These are phyloP conservation scores for Cladosporium phlei DNA, from an alignment of 2,329 filamentous ascomycete species.

Conservation along the genomic window DNA sequence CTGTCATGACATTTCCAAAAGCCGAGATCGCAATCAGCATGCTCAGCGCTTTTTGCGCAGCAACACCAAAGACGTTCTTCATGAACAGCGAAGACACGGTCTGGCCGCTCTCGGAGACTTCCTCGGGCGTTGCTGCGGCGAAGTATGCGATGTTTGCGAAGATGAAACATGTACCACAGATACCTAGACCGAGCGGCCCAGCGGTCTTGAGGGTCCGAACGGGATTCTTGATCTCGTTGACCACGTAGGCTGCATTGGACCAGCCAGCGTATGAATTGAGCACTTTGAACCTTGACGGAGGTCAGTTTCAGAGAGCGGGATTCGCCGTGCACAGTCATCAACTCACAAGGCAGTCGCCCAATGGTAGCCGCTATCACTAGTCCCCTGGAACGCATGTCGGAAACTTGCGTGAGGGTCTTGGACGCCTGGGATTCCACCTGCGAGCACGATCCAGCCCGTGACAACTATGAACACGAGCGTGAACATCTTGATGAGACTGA, in stretches of 20 bases:
- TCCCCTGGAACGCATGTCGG: neutral
- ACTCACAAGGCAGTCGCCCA: no score
- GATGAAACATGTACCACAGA: no score
- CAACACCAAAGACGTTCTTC: conserved; percentile 55
- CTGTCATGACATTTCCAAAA: conserved; percentile 57
- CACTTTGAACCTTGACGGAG: no score
- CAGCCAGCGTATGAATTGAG: no score
- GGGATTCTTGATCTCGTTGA: no score
- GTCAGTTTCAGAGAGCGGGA: conserved; percentile 59
- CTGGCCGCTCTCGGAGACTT: conserved; percentile 60
- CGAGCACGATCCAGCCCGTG: neutral
- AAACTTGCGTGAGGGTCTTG: neutral
- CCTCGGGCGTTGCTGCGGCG: no score
- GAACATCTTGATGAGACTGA: neutral
- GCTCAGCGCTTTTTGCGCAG: conserved; percentile 56
- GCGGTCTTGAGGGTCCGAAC: no score
- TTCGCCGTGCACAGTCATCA: no score
- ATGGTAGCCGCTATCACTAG: conserved; percentile 59
- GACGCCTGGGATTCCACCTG: neutral
- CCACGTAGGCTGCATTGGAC: no score
- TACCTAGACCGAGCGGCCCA: no score
- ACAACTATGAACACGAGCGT: neutral
- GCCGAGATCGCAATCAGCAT: conserved; percentile 62
- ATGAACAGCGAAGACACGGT: conserved; percentile 64
- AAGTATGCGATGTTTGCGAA: no score